Percentiles rank a stretch among this genome's conserved stretches.
phyloP scores from a whole-genome alignment of 1,284 basidiomycete genomes.

The Puccinia sorghi region DNA sequence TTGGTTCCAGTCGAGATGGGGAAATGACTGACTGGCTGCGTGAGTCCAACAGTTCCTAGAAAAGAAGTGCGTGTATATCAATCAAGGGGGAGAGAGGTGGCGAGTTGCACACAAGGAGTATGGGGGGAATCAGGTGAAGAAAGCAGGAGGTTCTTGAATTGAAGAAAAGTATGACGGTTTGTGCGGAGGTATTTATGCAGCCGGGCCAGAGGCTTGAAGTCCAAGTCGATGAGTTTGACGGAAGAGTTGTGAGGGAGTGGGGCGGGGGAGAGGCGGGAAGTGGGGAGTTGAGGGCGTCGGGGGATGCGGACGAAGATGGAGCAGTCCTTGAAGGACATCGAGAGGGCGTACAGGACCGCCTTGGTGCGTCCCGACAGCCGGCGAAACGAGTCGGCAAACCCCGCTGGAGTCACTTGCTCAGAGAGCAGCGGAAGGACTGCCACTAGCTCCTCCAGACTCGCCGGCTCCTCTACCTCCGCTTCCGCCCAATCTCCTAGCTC shows the following conservation, averaged over 20 bases:
- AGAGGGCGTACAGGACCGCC: slow-evolving; percentile 23
- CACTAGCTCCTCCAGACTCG: slow-evolving; percentile 5
- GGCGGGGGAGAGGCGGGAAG: not conserved
- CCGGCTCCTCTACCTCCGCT: not conserved
- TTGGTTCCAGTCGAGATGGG: too few relatives aligned
- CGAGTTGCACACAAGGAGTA: not conserved
- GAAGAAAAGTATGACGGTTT: not conserved
- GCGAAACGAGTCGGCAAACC: not conserved
- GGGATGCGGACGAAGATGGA: slow-evolving; percentile 32
- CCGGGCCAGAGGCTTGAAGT: slow-evolving; percentile 35
- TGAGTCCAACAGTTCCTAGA: too few relatives aligned
- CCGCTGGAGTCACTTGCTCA: not conserved
- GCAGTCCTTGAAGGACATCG: slow-evolving; percentile 45
- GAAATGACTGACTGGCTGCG: too few relatives aligned
- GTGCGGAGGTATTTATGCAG: slow-evolving; percentile 17
- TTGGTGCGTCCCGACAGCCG: not conserved
- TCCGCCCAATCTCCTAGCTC: not conserved
- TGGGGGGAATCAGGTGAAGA: not conserved
- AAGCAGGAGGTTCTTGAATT: not conserved
- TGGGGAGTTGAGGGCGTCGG: not conserved
- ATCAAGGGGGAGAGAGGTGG: not conserved
- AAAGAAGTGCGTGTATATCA: too few relatives aligned
- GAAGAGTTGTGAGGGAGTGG: not conserved
- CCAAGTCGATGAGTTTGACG: slow-evolving; percentile 39
- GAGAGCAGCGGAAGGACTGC: slow-evolving; percentile 11